Percentiles rank a stretch among this genome's conserved stretches.
Conservation (phyloP, 2,329 filamentous ascomycete species). For the Volutella citrinella region DNA sequence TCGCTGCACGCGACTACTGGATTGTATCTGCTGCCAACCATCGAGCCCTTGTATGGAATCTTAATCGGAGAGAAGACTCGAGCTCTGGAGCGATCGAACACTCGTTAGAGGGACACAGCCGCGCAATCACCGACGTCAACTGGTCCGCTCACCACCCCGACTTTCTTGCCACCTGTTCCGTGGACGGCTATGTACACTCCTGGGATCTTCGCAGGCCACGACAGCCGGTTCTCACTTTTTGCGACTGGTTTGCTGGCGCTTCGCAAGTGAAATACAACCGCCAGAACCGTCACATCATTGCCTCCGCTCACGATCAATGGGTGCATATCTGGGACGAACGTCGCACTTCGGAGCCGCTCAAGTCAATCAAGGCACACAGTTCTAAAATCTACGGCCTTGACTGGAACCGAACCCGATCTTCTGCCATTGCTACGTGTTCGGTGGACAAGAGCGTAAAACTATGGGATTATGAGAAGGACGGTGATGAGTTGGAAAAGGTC, state of each 20-base stretch:
- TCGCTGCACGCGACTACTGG: slow-evolving; percentile 86
- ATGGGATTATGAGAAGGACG: slow-evolving; percentile 71
- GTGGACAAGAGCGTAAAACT: slow-evolving; percentile 91
- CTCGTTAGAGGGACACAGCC: slow-evolving; percentile 76
- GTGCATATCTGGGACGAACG: slow-evolving; percentile 89
- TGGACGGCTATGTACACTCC: slow-evolving; percentile 89
- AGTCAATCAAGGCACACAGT: slow-evolving; percentile 80
- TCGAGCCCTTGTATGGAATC: slow-evolving; percentile 90
- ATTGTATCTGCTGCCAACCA: slow-evolving; percentile 93
- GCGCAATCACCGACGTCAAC: slow-evolving; percentile 94
- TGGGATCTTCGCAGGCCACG: slow-evolving; percentile 81
- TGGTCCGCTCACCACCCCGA: slow-evolving; percentile 93
- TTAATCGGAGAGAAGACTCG: slow-evolving; percentile 75
- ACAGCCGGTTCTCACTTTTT: slow-evolving; percentile 75
- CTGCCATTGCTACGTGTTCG: slow-evolving; percentile 80
- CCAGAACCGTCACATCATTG: slow-evolving; percentile 80
- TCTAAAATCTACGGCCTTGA: slow-evolving; percentile 96
- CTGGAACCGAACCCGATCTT: slow-evolving; percentile 78
- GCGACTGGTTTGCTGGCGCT: slow-evolving; percentile 89
- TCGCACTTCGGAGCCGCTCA: slow-evolving; percentile 72
- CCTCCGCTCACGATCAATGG: slow-evolving; percentile 85
- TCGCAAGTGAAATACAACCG: slow-evolving; percentile 96
- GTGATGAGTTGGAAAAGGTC: slow-evolving; percentile 67
- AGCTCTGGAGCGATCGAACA: slow-evolving; percentile 72
- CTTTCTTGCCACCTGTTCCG: slow-evolving; percentile 82